Base-by-base conservation (phyloP, 768 basidiomycete species). In the Lactarius trivialis region DNA sequence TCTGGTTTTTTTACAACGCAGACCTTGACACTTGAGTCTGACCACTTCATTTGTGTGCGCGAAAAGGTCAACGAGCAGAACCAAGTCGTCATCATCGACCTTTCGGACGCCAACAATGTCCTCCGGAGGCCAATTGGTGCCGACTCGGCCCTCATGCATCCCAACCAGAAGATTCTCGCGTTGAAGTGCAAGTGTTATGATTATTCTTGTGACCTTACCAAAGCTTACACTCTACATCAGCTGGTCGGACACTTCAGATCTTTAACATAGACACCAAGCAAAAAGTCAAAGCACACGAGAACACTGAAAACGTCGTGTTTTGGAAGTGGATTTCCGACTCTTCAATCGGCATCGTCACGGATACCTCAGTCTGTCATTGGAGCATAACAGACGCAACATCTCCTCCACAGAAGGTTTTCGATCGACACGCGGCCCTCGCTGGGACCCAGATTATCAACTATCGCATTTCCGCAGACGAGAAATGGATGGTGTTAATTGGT, bases 111-210 rank as follows among this genome's bases (percentile, higher is more conserved):
- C 70, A 98, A 98, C 79, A 92, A 96, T 88, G 91, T 98, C 70
- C 83, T 95, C 60, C 88, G 94, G 63, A 81, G 94, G 68, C 94
- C 94, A 65, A 98, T 99, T 71, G 89, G 91, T 28, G 97, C 97
- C n/a, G 97, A 99, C 73, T 93, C 92, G 41, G 96, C 97, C 60
- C 97, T 99, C 69, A 98, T 99, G 96, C 94, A 98, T 72, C 93
- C 92, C 45, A 84, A 83, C 64, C 86, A 96, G 78, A 98, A 98
- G 84, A 93, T 98, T 74, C 84, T 99, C 61, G 97, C 97, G 4
- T 75, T 99, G 55, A 95, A 93, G 81, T 88, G 95, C 88, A 71
- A 68, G 81, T 67, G 8, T 24, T 21, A 21, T 39, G n/a, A 19
- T 24, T 8, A 7, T 33, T 19, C 26, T 28, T 15, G 21, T 34